phyloP scores from a whole-genome alignment of 352 stramenopile species.

The Phytopythium cucurbitacearum region DNA sequence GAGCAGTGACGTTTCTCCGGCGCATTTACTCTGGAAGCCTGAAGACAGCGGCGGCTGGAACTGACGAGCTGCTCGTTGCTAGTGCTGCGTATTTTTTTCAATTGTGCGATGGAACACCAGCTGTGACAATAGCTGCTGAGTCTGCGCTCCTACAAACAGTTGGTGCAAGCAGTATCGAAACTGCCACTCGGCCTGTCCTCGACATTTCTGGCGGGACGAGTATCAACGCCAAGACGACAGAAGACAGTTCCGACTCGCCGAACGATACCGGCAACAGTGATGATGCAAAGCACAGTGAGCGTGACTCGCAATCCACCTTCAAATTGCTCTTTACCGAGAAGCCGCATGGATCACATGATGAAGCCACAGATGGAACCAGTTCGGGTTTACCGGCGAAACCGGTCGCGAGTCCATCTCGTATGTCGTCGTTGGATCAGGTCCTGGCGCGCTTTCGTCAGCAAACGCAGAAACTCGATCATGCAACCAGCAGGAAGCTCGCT shows the following conservation, averaged over 20 bases:
- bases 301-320: too few species aligned
- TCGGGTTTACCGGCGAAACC: too few species aligned
- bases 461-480: constrained; percentile 19
- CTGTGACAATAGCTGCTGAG: too few species aligned
- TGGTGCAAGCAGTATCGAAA: too few species aligned
- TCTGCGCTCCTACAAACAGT: too few species aligned
- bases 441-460: constrained; percentile 24
- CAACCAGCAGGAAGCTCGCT: constrained; percentile 18
- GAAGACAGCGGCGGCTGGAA: background rate
- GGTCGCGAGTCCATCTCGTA: background rate
- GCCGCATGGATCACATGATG: constrained; percentile 1
- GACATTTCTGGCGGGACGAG: too few species aligned
- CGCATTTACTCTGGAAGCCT: background rate
- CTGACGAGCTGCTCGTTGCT: background rate
- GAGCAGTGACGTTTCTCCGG: background rate
- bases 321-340: background rate
- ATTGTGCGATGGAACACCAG: too few species aligned
- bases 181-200: too few species aligned
- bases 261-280: too few species aligned
- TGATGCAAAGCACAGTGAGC: too few species aligned
- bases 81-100: background rate
- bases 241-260: too few species aligned
- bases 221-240: too few species aligned
- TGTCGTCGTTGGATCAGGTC: constrained; percentile 10
- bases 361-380: background rate